Evolutionary conservation across 2,329 filamentous ascomycete species (phyloP).

Genomic region (Venturia oleaginea): DNA sequence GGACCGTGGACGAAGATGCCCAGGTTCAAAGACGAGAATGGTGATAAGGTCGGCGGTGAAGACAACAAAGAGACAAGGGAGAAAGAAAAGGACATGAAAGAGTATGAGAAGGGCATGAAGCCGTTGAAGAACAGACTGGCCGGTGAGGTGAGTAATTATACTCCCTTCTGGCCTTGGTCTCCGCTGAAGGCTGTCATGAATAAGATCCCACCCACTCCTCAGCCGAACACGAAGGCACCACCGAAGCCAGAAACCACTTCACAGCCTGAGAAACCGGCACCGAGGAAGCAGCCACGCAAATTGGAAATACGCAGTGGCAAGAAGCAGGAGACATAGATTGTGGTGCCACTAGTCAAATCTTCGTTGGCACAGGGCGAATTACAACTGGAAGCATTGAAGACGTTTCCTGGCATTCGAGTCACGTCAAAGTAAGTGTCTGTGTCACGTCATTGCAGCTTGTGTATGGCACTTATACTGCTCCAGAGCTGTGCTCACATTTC

Average conservation of each 20-base stretch:
- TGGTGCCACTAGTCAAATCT: not conserved
- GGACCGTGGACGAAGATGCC: conserved; percentile 34
- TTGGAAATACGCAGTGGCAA: not conserved
- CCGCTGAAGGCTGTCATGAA: conserved; percentile 5
- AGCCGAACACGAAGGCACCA: not conserved
- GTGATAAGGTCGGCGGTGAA: conserved; percentile 15
- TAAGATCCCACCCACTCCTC: not conserved
- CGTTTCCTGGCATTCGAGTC: not conserved
- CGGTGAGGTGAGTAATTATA: conserved; percentile 7
- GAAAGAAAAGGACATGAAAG: conserved; percentile 6
- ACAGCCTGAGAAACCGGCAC: not conserved
- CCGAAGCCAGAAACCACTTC: not conserved
- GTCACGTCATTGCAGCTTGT: not conserved
- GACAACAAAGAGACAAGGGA: conserved; percentile 15
- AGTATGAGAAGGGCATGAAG: conserved; percentile 13
- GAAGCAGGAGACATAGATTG: not conserved
- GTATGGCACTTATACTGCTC: not conserved
- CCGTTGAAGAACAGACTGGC: conserved; percentile 1
- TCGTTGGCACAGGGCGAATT: no score
- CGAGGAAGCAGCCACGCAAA: not conserved
- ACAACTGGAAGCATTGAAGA: no score
- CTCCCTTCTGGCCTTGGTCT: conserved; percentile 6
- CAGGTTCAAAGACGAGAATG: conserved; percentile 16
- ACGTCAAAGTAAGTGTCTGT: not conserved
- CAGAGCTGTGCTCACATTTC: not conserved